Evolutionary conservation across 2,329 filamentous ascomycete species (phyloP), one percentile per base, ranked within the genome.

Genomic region (Aspergillus phoenicis): DNA sequence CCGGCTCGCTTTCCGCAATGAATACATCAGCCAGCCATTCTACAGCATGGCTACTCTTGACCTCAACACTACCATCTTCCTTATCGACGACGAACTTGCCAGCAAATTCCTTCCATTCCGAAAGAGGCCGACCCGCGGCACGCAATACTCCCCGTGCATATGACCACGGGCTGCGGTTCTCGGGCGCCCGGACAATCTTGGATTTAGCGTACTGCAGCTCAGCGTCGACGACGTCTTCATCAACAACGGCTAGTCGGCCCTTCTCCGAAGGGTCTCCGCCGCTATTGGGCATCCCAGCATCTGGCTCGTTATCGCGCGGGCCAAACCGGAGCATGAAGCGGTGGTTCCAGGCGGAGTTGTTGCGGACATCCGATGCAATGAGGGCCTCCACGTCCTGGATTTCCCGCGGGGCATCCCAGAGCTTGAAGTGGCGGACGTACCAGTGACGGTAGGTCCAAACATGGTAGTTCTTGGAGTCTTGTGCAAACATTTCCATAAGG

Each of bases 301-400:
- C 65, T 64, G 73, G 75, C 60, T 76, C 71, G 28, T 77, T 78
- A 36, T 74, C 73, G 10, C 80, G 20, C 83, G 89, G 81, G 84
- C 81, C 74, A 85, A 97, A 96, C 17, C 94, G 87, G n/a, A 98
- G 75, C 75, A 94, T 97, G 83, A 95, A 98, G 55, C 95, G 89
- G 81, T 99, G 94, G 66, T 94, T 96, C 95, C 95, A 99, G 15
- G 94, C 95, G 48, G 91, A 95, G 77, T 99, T 99, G 80, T 99
- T 99, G 71, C 93, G 86, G 62, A 98, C 87, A 76, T 99, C 95
- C 36, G 86, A 81, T 60, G 86, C 82, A 60, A 99, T 85, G 75
- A 97, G 84, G 41, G 78, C 78, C 72, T 95, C 89, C 36, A 91
- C 86, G 62, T 89, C 87, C 55, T 81, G 77, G 20, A 96, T 81